Evolutionary conservation across 305 asterid species (phyloP).

Genomic region (Fraxinus paxiana): DNA sequence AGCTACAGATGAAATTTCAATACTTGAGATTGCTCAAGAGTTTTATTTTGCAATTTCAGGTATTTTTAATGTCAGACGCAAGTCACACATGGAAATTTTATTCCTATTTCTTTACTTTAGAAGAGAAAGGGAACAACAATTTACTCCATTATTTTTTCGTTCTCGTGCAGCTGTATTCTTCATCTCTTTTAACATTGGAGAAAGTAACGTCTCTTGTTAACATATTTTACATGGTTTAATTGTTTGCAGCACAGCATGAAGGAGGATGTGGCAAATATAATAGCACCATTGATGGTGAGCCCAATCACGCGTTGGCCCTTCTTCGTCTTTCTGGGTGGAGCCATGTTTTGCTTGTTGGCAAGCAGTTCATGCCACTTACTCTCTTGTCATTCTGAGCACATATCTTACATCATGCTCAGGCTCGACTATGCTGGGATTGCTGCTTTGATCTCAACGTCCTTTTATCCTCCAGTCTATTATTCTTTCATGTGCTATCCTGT

Average conservation of each 20-base stretch:
- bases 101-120: not conserved
- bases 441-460: slow-evolving; percentile 84
- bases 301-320: slow-evolving; percentile 99
- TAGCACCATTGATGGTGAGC: slow-evolving; percentile 66
- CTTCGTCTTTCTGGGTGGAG: slow-evolving; percentile 89
- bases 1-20: not conserved
- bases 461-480: slow-evolving; percentile 90
- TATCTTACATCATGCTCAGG: slow-evolving; percentile 83
- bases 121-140: not conserved
- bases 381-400: slow-evolving; percentile 78
- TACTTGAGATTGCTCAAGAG: not conserved
- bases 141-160: not conserved
- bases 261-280: slow-evolving; percentile 71
- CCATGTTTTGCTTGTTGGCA: slow-evolving; percentile 91
- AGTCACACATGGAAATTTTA: not conserved
- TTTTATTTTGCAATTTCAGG: not conserved
- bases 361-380: slow-evolving; percentile 93
- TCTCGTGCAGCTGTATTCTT: not conserved
- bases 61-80: not conserved
- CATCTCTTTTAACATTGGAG: not conserved
- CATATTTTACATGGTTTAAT: slow-evolving; percentile 10
- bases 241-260: slow-evolving; percentile 63
- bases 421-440: slow-evolving; percentile 91
- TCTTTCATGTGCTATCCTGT: slow-evolving; percentile 91
- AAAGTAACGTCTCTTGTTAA: not conserved